Base-by-base conservation (phyloP, 805 yeast genomes). In the Myxozyma neglecta region DNA sequence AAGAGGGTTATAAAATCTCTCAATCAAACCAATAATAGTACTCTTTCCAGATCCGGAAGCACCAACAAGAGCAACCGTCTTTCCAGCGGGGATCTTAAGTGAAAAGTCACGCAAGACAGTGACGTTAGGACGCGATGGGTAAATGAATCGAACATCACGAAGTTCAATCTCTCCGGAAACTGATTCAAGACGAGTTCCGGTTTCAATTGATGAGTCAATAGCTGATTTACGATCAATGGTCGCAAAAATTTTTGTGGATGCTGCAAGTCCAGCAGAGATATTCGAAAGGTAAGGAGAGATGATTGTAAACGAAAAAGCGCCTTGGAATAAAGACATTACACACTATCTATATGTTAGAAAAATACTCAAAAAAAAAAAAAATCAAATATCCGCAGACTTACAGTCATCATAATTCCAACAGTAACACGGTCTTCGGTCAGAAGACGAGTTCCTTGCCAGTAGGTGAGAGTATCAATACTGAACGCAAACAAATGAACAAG, bases 61-160 rank as follows among this genome's bases (percentile, higher is more conserved):
- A 1, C 97, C 97, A 20, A 90, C 97, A 67, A 90, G 83, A 11
- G 97, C 97, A 44, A 90, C 93, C 68, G 88, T 90, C 69, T 85
- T 74, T 10, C 97, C 97, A 1, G 93, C 88, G 7, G 92, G 91
- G 83, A 73, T 51, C 13, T 56, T 48, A 32, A 72, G 69, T 29
- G 60, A 52, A 53, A 70, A 64, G 59, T 71, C 63, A 9, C 63
- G 54, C 14, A 73, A 55, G n/a, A 72, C 69, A n/a, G 68, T 60
- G 18, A 70, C 72, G 32, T 71, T 69, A 3, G 74, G 72, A 8
- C 75, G 67, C 8, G 75, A 68, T 1, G 75, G 75, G 44, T 72
- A 72, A 32, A 71, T 66, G 50, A 72, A 72, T 39, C 60, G 59
- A 35, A 72, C 68, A 48, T 71, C 40, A 34, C 53, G 39, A 29